Conservation (phyloP, 768 basidiomycete genomes). For the Tephrocybe sp. region DNA sequence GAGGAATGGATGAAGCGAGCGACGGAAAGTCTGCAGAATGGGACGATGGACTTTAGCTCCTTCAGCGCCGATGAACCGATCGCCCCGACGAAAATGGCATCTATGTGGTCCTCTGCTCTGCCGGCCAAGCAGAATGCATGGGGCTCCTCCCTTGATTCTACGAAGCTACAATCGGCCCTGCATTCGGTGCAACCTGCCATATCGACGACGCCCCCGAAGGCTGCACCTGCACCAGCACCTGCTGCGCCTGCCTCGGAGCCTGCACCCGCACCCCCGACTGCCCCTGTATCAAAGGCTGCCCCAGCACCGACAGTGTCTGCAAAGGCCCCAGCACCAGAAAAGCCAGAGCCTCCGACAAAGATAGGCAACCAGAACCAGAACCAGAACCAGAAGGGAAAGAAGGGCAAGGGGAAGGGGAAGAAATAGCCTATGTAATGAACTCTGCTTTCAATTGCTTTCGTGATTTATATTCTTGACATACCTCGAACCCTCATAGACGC, state of each 20-base stretch:
- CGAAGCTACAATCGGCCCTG: conserved; percentile 17
- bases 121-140: conserved; percentile 5
- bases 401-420: conserved; percentile 21
- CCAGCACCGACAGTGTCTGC: not conserved
- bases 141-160: conserved; percentile 16
- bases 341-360: conserved; percentile 17
- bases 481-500: conserved; percentile 6
- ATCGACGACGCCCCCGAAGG: conserved; percentile 10
- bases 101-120: conserved; percentile 3
- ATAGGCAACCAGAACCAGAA: conserved; percentile 15
- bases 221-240: not conserved
- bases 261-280: conserved; percentile 4
- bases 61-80: conserved; percentile 4
- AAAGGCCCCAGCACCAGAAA: conserved; percentile 10
- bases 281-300: conserved; percentile 6
- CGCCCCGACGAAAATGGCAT: not conserved
- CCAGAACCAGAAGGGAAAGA: conserved; percentile 22
- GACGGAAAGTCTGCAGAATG: conserved; percentile 23
- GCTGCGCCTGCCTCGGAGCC: not conserved
- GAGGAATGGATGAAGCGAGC: conserved; percentile 26
- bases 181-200: conserved; percentile 14
- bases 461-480: conserved; percentile 18
- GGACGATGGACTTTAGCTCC: conserved; percentile 14
- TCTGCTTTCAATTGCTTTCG: conserved; percentile 12
- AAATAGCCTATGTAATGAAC: conserved; percentile 1